Conservation (phyloP, 163 green algal genomes). For the Chlorella variabilis region DNA sequence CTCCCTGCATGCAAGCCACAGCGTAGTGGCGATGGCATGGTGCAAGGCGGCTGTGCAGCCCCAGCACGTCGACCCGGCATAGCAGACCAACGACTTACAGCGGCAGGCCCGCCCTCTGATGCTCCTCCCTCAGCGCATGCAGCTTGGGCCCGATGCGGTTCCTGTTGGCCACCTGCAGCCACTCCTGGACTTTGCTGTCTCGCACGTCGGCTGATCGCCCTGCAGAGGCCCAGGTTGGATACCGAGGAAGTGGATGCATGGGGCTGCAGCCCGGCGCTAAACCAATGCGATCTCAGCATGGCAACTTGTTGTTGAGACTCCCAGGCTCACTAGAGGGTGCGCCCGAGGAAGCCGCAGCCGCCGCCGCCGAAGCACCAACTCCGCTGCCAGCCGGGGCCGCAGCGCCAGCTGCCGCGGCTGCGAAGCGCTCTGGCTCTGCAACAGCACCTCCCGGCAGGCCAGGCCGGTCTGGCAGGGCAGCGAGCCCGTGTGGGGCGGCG, state of each 20-base stretch:
- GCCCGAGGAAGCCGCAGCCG: too few relatives aligned
- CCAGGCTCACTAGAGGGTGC: too few relatives aligned
- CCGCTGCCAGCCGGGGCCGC: too few relatives aligned
- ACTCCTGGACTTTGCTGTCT: conserved; percentile 1
- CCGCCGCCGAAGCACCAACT: too few relatives aligned
- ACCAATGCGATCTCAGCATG: background rate
- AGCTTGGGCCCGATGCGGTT: background rate
- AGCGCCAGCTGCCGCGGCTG: too few relatives aligned
- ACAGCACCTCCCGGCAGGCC: too few relatives aligned
- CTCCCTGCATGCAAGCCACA: background rate
- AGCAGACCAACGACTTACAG: conserved; percentile 20
- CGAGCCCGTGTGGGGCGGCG: background rate
- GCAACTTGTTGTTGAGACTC: too few relatives aligned
- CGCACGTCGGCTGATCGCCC: background rate
- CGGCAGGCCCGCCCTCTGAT: background rate
- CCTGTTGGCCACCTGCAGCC: background rate
- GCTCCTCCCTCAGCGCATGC: background rate
- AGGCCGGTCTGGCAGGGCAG: too few relatives aligned
- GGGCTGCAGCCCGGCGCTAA: background rate
- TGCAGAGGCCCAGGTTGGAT: background rate
- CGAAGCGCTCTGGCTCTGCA: too few relatives aligned
- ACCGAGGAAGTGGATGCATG: background rate
- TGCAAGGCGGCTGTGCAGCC: background rate
- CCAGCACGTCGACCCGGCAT: too few relatives aligned
- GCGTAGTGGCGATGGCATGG: background rate